Base-by-base conservation (phyloP, 2,329 filamentous ascomycete genomes). In the Pseudogymnoascus sp. region DNA sequence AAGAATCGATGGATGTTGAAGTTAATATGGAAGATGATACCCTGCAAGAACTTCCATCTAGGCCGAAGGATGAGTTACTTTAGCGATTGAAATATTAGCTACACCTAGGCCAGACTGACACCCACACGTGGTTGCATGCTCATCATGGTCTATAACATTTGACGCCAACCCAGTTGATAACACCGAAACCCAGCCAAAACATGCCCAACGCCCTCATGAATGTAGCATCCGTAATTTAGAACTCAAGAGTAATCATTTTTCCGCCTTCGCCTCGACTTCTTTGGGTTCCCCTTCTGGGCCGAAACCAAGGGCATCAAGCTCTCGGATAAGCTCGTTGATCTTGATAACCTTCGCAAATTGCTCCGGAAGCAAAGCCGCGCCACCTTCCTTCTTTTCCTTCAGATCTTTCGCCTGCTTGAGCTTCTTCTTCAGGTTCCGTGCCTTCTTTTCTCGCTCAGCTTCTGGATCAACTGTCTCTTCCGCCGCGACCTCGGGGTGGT, bases 331-430 rank as follows among this genome's bases (percentile, higher is more conserved):
- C 78, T 99, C 95, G 66, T 91, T 91, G 74, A 99, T 96, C 76
- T 95, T 96, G 74, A 96, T 96, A 62, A 99, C 91, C 79, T 99
- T 99, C 69, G 93, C 92, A 67, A 97, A 88, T 78, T 99, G 95
- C 78, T 99, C 95, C 0, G 93, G 93, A 25, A 97, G 80, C 65
- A 99, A 77, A 4, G 85, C 82, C 72, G 91, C 89, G 18, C 95
- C 95, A 62, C 86, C 87, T 23, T 96, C 90, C 75, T 96, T 96
- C 81, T 96, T 97, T 70, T 87, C 88, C 73, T 91, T 89, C 61
- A 99, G 81, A 1, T 97, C 95, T 69, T 87, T 89, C 3, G 95
- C 93, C 75, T 99, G 95, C 71, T 93, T 90, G 64, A 99, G 79
- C 77, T 97, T 99, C 81, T 99, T 99, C 74, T 88, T 90, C 49